phyloP scores from a whole-genome alignment of 257 asterid species.

The Coffea eugenioides region DNA sequence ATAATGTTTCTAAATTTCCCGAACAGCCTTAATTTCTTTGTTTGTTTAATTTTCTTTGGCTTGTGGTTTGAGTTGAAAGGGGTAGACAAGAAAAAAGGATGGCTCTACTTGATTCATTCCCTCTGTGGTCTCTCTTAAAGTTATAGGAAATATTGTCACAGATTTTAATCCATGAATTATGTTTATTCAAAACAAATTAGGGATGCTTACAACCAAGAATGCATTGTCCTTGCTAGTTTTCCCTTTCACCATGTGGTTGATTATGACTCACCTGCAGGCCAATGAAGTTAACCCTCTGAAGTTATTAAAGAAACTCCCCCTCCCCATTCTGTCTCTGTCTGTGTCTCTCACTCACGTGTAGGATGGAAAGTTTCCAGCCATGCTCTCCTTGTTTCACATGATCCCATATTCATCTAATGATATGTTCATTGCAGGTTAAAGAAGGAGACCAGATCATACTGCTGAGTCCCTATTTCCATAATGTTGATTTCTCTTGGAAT shows the following conservation, averaged over 20 bases:
- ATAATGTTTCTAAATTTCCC: neutral
- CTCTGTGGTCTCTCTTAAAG: neutral
- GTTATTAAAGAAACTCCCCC: neutral
- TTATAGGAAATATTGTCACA: neutral
- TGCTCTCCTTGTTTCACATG: neutral
- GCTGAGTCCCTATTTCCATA: constrained; percentile 66
- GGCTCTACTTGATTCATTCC: neutral
- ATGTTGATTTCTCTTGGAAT: constrained; percentile 72
- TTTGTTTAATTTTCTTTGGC: neutral
- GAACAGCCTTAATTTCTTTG: neutral
- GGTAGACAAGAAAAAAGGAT: neutral
- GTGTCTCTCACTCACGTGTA: neutral
- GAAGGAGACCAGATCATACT: constrained; percentile 78
- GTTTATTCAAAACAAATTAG: neutral
- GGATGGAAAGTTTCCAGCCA: neutral
- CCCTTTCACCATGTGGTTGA: neutral
- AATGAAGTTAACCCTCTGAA: neutral
- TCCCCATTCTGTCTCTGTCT: neutral
- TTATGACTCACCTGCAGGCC: neutral
- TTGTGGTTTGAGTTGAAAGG: neutral
- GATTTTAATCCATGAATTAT: neutral
- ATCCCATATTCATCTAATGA: neutral
- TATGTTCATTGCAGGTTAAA: constrained; percentile 52
- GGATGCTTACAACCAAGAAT: neutral
- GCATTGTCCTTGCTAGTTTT: neutral